Conservation (phyloP, 1,284 basidiomycete genomes). For the Clitocybe nebularis region DNA sequence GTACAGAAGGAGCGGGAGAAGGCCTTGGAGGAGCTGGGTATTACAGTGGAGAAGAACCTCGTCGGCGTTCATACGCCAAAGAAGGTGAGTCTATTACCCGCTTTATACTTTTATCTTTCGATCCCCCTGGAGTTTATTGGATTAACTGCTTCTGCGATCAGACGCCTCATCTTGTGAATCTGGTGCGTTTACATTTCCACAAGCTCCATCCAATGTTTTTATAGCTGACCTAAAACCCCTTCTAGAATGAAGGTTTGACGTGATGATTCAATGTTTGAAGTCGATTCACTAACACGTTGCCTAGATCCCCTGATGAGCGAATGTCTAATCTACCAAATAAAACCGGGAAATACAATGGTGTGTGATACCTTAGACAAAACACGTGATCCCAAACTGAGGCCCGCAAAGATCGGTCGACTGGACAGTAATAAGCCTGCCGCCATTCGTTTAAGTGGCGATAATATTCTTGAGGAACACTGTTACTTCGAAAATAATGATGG, state of each 20-base stretch:
- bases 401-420: conserved; percentile 68
- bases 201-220: conserved; percentile 7
- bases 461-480: conserved; percentile 92
- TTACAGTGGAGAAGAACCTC: conserved; percentile 94
- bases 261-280: conserved; percentile 5
- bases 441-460: conserved; percentile 90
- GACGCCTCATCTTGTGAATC: conserved; percentile 94
- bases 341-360: conserved; percentile 80
- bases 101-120: conserved; percentile 11
- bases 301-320: conserved; percentile 86
- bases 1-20: conserved; percentile 96
- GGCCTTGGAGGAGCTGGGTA: conserved; percentile 95
- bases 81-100: conserved; percentile 49
- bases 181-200: conserved; percentile 51
- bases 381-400: conserved; percentile 7
- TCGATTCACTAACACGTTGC: conserved; percentile 8
- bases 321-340: conserved; percentile 94
- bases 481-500: conserved; percentile 85
- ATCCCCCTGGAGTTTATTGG: conserved; percentile 10
- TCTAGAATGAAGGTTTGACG: conserved; percentile 75
- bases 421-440: conserved; percentile 80
- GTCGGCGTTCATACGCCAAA: conserved; percentile 99
- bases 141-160: conserved; percentile 29
- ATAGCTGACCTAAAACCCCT: conserved; percentile 18
- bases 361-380: conserved; percentile 18